phyloP scores from a whole-genome alignment of 345 rosid species.

The Brassica napus region DNA sequence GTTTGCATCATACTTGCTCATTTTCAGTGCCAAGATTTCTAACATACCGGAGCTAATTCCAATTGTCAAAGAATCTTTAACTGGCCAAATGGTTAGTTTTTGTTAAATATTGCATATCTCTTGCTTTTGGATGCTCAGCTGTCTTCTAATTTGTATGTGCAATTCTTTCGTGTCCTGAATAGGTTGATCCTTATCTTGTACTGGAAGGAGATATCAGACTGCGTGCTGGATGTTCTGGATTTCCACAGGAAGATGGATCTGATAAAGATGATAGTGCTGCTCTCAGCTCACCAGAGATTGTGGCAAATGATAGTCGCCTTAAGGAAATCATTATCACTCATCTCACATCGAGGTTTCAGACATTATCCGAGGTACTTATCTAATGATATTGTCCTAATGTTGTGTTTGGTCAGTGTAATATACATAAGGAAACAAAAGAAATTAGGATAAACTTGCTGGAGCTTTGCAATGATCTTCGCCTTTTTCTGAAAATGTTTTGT shows the following conservation, averaged over 20 bases:
- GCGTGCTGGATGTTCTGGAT: conserved; percentile 48
- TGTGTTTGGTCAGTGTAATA: not conserved
- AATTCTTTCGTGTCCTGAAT: conserved; percentile 32
- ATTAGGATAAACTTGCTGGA: too few species aligned
- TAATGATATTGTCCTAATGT: not conserved
- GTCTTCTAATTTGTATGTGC: conserved; percentile 20
- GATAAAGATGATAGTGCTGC: conserved; percentile 46
- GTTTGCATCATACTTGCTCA: conserved; percentile 87
- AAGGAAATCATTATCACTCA: conserved; percentile 65
- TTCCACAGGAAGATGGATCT: conserved; percentile 54
- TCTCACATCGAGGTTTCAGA: conserved; percentile 49
- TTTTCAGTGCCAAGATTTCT: conserved; percentile 79
- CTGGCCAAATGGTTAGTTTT: conserved; percentile 59
- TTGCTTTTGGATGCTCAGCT: not conserved
- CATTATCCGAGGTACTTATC: conserved; percentile 68
- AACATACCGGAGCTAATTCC: conserved; percentile 68
- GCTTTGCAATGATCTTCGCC: too few species aligned
- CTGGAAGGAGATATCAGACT: conserved; percentile 64
- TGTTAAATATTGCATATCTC: conserved; percentile 6
- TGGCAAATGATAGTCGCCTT: conserved; percentile 51
- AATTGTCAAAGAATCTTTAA: conserved; percentile 63
- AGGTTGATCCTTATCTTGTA: conserved; percentile 83
- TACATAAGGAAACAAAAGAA: conserved; percentile 10
- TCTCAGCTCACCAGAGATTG: conserved; percentile 43
- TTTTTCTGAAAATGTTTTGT: not conserved